Percentiles rank a stretch among this genome's conserved stretches.
Conservation (phyloP, 495 filamentous ascomycete genomes). For the Xylaria sp. region DNA sequence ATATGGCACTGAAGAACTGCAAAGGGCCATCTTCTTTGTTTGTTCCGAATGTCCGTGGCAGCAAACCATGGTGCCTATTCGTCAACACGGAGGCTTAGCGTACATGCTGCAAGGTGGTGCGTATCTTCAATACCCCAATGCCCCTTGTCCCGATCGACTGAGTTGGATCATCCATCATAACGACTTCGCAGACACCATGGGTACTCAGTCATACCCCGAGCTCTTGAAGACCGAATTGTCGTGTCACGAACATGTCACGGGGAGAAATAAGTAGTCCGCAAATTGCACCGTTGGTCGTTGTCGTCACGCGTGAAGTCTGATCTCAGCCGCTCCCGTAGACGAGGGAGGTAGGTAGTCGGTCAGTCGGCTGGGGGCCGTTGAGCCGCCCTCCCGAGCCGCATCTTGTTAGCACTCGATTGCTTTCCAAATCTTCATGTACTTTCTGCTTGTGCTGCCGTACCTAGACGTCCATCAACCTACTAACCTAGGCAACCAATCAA, state of each 20-base stretch:
- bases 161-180: slow-evolving; percentile 24
- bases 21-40: background rate
- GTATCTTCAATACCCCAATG: slow-evolving; percentile 19
- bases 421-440: slow-evolving; percentile 10
- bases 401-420: slow-evolving; percentile 40
- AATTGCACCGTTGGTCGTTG: background rate
- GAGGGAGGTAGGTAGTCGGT: slow-evolving; percentile 36
- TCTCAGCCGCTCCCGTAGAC: slow-evolving; percentile 42
- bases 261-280: background rate
- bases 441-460: background rate
- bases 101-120: slow-evolving; percentile 14
- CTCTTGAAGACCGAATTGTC: background rate
- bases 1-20: background rate
- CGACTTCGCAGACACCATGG: slow-evolving; percentile 29
- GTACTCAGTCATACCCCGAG: background rate
- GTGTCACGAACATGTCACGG: background rate
- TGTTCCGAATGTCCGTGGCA: slow-evolving; percentile 4
- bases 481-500: slow-evolving; percentile 6
- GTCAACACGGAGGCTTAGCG: slow-evolving; percentile 22
- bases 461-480: slow-evolving; percentile 6
- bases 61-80: background rate
- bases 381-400: slow-evolving; percentile 46
- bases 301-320: slow-evolving; percentile 29
- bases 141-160: slow-evolving; percentile 26
- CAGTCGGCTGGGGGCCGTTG: slow-evolving; percentile 36